Evolutionary conservation across 371 early-diverging fungal genomes (phyloP).

Genomic region (Zancudomyces culisetae): DNA sequence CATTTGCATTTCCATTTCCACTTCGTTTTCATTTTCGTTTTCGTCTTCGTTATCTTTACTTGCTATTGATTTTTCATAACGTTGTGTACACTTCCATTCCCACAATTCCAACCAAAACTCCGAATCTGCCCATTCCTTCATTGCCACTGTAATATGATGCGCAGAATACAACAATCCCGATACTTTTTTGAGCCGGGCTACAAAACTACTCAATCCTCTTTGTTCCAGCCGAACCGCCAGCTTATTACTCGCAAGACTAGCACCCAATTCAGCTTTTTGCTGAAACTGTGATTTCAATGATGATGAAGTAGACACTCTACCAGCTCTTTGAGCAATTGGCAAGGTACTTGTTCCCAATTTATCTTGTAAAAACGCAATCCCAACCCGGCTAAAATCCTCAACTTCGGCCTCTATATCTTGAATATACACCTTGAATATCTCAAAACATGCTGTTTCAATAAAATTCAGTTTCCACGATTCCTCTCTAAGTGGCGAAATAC

Average conservation of each 20-base stretch:
- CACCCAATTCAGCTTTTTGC: too few species aligned
- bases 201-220: background rate
- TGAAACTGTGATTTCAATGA: background rate
- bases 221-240: background rate
- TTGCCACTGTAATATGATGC: background rate
- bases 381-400: background rate
- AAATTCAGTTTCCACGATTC: background rate
- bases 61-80: background rate
- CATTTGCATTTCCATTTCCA: background rate
- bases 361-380: background rate
- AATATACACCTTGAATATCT: background rate
- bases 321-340: too few species aligned
- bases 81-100: background rate
- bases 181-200: background rate
- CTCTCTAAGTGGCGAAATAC: background rate
- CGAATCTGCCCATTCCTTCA: background rate
- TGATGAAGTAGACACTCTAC: background rate
- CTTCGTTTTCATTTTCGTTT: background rate
- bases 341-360: background rate
- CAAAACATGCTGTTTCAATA: background rate
- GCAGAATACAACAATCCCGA: slow-evolving; percentile 3
- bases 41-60: background rate
- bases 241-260: background rate
- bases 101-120: slow-evolving; percentile 2
- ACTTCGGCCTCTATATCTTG: background rate